Conservation (phyloP, 345 rosid species). For the Camelina neglecta region DNA sequence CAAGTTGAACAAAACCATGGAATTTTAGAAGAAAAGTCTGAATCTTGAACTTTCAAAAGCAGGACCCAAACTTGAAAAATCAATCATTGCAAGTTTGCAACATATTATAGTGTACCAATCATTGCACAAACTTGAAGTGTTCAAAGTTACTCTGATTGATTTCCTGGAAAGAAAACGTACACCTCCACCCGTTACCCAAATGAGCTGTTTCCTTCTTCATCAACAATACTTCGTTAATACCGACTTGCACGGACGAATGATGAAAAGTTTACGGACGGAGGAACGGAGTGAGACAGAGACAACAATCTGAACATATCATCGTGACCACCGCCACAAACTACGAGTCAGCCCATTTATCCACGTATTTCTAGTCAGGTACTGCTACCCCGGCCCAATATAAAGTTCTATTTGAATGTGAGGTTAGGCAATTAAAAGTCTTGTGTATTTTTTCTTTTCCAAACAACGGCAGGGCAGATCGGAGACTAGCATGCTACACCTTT, state of each 20-base stretch:
- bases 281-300: background rate
- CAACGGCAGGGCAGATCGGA: no score
- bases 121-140: background rate
- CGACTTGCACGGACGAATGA: background rate
- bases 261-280: background rate
- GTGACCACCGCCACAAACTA: background rate
- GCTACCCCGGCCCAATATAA: background rate
- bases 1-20: background rate
- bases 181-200: background rate
- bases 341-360: background rate
- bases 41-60: background rate
- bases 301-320: background rate
- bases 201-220: background rate
- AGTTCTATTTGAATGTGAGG: background rate
- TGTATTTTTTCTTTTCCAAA: background rate
- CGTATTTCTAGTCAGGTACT: background rate
- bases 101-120: background rate
- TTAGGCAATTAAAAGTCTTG: background rate
- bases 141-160: background rate
- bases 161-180: background rate
- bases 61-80: background rate
- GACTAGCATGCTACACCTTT: no score
- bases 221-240: background rate
- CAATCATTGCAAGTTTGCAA: background rate
- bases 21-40: background rate